Evolutionary conservation across 805 yeast species (phyloP).

Genomic region (Babjeviella inositovora): DNA sequence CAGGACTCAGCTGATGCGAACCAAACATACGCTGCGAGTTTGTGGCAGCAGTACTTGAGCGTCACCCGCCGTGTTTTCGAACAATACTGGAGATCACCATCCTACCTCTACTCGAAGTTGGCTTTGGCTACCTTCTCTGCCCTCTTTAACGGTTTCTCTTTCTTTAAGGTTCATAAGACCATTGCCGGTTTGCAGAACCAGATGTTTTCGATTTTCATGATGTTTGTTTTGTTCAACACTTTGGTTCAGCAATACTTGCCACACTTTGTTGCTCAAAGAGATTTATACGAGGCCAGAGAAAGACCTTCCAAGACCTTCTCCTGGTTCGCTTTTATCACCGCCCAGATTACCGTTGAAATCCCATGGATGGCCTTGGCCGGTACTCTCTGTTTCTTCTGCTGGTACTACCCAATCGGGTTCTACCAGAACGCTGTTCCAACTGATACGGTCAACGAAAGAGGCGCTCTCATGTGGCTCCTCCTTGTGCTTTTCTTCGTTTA

Average conservation of each 20-base stretch:
- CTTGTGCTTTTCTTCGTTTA: constrained; percentile 3
- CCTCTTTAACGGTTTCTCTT: constrained; percentile 53
- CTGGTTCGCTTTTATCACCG: constrained; percentile 45
- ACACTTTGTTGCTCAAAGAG: constrained; percentile 41
- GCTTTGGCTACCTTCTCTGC: constrained; percentile 35
- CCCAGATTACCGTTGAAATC: constrained; percentile 49
- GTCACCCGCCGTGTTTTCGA: constrained; percentile 35
- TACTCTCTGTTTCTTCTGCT: constrained; percentile 43
- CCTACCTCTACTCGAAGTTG: constrained; percentile 20
- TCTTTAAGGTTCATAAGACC: constrained; percentile 47
- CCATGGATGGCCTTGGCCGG: constrained; percentile 51
- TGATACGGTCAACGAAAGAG: constrained; percentile 18
- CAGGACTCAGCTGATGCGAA: no score
- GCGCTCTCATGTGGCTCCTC: no score
- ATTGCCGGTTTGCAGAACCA: constrained; percentile 65
- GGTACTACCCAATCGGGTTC: constrained; percentile 65
- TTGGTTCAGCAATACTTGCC: constrained; percentile 51
- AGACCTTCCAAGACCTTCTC: constrained; percentile 57
- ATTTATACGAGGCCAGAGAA: constrained; percentile 57
- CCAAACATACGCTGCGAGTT: no score
- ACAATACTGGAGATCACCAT: constrained; percentile 30
- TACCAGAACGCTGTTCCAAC: constrained; percentile 40
- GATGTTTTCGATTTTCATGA: constrained; percentile 66
- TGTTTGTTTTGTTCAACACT: constrained; percentile 36
- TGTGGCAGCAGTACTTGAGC: constrained; percentile 18